phyloP scores from a whole-genome alignment of 2,329 filamentous ascomycete species.

The Botrytis elliptica region DNA sequence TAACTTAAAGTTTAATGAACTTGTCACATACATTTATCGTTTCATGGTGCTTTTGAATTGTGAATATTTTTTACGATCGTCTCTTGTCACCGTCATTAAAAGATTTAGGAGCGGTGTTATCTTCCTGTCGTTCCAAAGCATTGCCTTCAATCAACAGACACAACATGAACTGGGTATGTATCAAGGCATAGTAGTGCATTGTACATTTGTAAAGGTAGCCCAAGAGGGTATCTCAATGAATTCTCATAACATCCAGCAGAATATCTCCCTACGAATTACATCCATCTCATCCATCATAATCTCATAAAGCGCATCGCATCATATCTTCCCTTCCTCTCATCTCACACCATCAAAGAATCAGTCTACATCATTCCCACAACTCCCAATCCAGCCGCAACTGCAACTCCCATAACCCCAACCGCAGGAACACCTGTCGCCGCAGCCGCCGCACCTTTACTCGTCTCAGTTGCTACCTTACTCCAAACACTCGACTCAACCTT shows the following conservation, averaged over 20 bases:
- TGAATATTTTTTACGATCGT: not conserved
- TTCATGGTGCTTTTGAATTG: not conserved
- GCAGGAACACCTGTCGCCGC: constrained; percentile 14
- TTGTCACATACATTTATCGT: not conserved
- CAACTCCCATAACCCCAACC: constrained; percentile 25
- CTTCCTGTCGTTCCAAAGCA: not conserved
- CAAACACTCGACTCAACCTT: constrained; percentile 19
- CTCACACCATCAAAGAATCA: not conserved
- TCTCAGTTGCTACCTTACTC: constrained; percentile 27
- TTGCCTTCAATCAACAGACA: not conserved
- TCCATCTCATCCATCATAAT: not conserved
- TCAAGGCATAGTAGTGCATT: not conserved
- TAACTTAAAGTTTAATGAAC: constrained; percentile 19
- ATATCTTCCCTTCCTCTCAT: not conserved
- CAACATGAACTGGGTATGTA: not conserved
- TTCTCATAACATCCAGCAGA: not conserved
- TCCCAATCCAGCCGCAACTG: constrained; percentile 15
- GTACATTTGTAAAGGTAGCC: not conserved
- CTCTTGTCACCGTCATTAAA: not conserved
- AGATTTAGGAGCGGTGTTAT: not conserved
- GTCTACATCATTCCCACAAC: constrained; percentile 13
- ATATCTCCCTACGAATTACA: not conserved
- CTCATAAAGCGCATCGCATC: constrained; percentile 3
- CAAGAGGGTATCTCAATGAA: not conserved
- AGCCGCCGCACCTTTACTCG: constrained; percentile 22